These are phyloP conservation scores for Spathaspora sp. DNA, from an alignment of 1,139 yeast genomes.

Conservation along the genomic window DNA sequence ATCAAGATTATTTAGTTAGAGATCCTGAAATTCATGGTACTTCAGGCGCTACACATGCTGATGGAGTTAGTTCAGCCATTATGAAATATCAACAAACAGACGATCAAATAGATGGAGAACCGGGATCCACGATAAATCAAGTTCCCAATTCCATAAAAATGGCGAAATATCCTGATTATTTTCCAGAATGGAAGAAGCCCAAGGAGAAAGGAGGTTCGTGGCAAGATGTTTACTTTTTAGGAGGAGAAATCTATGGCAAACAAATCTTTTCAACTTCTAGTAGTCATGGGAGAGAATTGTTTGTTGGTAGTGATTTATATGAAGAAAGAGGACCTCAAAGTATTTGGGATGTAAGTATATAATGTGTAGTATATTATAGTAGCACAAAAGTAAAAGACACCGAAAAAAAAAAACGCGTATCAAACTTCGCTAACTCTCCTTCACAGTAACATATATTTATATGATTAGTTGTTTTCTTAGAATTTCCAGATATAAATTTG, in stretches of 20 bases:
- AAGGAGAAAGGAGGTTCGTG: conserved; percentile 56
- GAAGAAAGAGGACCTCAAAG: conserved; percentile 78
- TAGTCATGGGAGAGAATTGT: conserved; percentile 62
- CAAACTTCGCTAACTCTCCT: neutral
- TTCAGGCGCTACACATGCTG: conserved; percentile 18
- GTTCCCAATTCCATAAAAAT: conserved; percentile 73
- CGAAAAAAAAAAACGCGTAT: neutral
- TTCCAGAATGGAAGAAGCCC: conserved; percentile 90
- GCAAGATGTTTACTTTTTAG: conserved; percentile 75
- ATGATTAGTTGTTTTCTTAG: neutral
- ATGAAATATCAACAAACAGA: conserved; percentile 46
- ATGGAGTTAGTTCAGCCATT: conserved; percentile 42
- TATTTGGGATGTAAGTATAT: conserved; percentile 50
- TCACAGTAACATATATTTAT: neutral
- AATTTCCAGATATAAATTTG: neutral
- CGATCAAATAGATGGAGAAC: conserved; percentile 29
- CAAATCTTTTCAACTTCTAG: conserved; percentile 71
- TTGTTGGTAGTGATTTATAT: conserved; percentile 69
- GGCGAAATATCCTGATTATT: conserved; percentile 83
- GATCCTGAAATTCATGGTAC: conserved; percentile 25
- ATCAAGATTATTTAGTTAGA: conserved; percentile 55
- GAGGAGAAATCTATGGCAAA: conserved; percentile 85
- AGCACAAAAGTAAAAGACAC: neutral
- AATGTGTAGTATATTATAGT: conserved; percentile 1
- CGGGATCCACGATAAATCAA: conserved; percentile 44